These are phyloP conservation scores for Geosiphon pyriformis DNA, from an alignment of 192 early-diverging fungal genomes.

Conservation along the genomic window DNA sequence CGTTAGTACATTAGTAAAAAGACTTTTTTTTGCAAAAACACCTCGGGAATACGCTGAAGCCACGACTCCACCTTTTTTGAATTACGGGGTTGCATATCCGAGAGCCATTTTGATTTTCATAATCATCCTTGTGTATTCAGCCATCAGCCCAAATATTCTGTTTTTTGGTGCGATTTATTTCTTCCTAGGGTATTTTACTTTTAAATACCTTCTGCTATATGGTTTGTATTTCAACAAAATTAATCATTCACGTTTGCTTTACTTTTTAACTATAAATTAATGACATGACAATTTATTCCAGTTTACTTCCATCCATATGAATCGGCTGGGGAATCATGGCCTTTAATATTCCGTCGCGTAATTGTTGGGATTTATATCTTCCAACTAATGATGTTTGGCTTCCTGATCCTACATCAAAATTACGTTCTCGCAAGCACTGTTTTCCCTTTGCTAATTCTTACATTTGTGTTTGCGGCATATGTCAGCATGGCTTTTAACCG, in stretches of 20 bases:
- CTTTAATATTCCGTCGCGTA: conserved; percentile 63
- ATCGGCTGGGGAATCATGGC: conserved; percentile 66
- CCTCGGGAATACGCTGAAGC: conserved; percentile 76
- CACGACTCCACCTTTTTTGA: conserved; percentile 61
- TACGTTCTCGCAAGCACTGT: conserved; percentile 39
- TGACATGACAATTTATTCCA: conserved; percentile 18
- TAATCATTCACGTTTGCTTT: background rate
- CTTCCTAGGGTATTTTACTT: conserved; percentile 56
- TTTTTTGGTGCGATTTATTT: conserved; percentile 66
- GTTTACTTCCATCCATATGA: conserved; percentile 75
- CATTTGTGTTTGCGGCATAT: conserved; percentile 38
- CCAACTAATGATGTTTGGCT: conserved; percentile 56
- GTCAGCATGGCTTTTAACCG: conserved; percentile 39
- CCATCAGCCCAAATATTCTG: conserved; percentile 68
- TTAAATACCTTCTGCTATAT: conserved; percentile 75
- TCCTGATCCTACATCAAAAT: conserved; percentile 52
- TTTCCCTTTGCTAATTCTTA: conserved; percentile 43
- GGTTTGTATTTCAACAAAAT: conserved; percentile 26
- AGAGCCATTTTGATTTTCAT: conserved; percentile 67
- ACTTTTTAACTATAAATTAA: background rate
- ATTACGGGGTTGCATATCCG: conserved; percentile 67
- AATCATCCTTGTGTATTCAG: conserved; percentile 71
- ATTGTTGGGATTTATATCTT: conserved; percentile 61
- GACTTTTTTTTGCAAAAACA: conserved; percentile 61
- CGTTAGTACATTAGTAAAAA: conserved; percentile 46